Evolutionary conservation across 305 asterid genomes (phyloP).

Genomic region (Ilex paraguariensis): DNA sequence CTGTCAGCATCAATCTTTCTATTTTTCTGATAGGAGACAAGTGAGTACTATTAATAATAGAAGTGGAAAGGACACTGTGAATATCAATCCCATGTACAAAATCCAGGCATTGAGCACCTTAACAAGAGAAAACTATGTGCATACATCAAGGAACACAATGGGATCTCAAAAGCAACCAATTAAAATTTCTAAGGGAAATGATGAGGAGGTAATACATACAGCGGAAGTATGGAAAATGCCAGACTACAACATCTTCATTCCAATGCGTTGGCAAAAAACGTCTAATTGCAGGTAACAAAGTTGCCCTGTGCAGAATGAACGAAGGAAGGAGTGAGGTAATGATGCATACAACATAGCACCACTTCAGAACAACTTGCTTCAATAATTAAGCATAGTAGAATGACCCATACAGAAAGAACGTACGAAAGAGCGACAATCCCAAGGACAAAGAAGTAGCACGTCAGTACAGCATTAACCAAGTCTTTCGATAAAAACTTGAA

Average conservation of each 20-base stretch:
- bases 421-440: slow-evolving; percentile 95
- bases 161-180: background rate
- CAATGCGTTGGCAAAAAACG: slow-evolving; percentile 70
- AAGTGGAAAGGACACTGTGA: no score
- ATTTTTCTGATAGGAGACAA: no score
- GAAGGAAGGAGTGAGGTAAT: slow-evolving; percentile 1
- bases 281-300: slow-evolving; percentile 69
- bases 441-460: slow-evolving; percentile 86
- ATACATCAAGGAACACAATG: slow-evolving; percentile 7
- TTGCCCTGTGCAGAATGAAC: slow-evolving; percentile 60
- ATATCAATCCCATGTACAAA: no score
- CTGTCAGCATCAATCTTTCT: no score
- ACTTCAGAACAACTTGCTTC: background rate
- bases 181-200: slow-evolving; percentile 11
- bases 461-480: slow-evolving; percentile 93
- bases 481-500: slow-evolving; percentile 92
- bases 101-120: no score
- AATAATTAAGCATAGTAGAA: slow-evolving; percentile 13
- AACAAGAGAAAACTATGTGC: background rate
- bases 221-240: slow-evolving; percentile 67
- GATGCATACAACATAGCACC: background rate
- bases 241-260: slow-evolving; percentile 65
- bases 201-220: slow-evolving; percentile 38
- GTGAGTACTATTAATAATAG: no score
- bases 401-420: slow-evolving; percentile 32